phyloP scores from a whole-genome alignment of 441 rosid species.

The Pelargonium myrrhifolium region DNA sequence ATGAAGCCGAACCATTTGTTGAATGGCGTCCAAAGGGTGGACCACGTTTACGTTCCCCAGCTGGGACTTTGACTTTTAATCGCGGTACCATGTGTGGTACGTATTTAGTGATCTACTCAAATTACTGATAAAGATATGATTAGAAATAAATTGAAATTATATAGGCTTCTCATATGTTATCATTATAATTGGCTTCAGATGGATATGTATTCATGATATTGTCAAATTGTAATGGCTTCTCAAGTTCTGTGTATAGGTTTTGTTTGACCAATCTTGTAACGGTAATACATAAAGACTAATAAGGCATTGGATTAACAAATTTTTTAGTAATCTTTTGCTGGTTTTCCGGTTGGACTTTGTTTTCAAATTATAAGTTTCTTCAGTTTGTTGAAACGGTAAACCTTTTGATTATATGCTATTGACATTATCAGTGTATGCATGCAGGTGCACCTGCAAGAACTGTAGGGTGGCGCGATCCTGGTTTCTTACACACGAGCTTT shows the following conservation, averaged over 20 bases:
- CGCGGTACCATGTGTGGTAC: background rate
- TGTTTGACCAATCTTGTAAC: background rate
- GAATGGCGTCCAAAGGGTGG: slow-evolving; percentile 65
- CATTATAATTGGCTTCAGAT: background rate
- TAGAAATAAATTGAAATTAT: background rate
- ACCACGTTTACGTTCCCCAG: slow-evolving; percentile 43
- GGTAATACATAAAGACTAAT: too few species aligned
- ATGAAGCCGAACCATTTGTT: slow-evolving; percentile 62
- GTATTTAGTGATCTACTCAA: background rate
- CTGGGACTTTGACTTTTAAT: slow-evolving; percentile 27
- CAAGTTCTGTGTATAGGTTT: too few species aligned
- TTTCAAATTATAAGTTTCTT: background rate
- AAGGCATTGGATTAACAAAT: background rate
- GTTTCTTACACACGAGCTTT: slow-evolving; percentile 71
- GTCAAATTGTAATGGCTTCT: too few species aligned
- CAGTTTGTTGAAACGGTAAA: background rate
- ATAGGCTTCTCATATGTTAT: background rate
- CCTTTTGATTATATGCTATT: background rate
- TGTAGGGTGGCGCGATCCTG: slow-evolving; percentile 94
- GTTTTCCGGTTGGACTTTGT: background rate
- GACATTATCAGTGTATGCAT: slow-evolving; percentile 10
- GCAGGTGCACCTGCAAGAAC: slow-evolving; percentile 80
- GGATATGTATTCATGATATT: background rate
- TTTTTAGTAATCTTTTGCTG: background rate
- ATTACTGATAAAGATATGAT: background rate